Percentiles rank a stretch among this genome's conserved stretches.
Evolutionary conservation across 306 rosid species (phyloP).

Genomic region (Prunus salicina): DNA sequence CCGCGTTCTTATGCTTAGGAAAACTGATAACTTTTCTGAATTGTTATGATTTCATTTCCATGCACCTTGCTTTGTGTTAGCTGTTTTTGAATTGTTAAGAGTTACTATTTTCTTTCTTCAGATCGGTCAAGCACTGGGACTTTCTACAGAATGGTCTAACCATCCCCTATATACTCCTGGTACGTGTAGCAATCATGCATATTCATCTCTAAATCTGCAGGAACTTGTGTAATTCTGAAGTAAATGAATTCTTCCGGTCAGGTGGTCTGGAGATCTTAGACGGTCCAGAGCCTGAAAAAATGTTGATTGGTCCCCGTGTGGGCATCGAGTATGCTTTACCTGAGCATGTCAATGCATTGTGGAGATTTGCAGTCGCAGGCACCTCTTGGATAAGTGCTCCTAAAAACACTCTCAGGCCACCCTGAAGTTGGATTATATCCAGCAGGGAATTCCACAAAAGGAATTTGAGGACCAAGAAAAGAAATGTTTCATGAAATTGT

Average conservation of each 20-base stretch:
- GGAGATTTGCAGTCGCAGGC: constrained; percentile 94
- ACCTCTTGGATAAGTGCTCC: constrained; percentile 97
- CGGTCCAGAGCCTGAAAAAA: constrained; percentile 70
- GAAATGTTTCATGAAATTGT: background rate
- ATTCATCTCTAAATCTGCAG: constrained; percentile 7
- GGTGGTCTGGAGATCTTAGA: constrained; percentile 87
- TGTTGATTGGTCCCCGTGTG: constrained; percentile 84
- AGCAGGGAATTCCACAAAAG: background rate
- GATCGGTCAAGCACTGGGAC: constrained; percentile 95
- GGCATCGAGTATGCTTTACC: constrained; percentile 80
- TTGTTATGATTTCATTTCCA: background rate
- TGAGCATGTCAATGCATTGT: constrained; percentile 70
- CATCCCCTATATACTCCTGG: constrained; percentile 78
- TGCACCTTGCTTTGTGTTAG: background rate
- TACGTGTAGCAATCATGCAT: constrained; percentile 22
- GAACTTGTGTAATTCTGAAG: constrained; percentile 4
- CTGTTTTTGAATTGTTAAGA: background rate
- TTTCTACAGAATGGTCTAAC: constrained; percentile 89
- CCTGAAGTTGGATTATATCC: constrained; percentile 14
- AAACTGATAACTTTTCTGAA: background rate
- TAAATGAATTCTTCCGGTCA: constrained; percentile 27
- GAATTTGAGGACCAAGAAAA: background rate
- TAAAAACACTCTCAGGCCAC: constrained; percentile 62
- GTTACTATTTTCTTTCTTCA: constrained; percentile 6
- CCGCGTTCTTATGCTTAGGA: background rate